phyloP scores from a whole-genome alignment of 768 basidiomycete genomes.

The Cytidiella melzeri region DNA sequence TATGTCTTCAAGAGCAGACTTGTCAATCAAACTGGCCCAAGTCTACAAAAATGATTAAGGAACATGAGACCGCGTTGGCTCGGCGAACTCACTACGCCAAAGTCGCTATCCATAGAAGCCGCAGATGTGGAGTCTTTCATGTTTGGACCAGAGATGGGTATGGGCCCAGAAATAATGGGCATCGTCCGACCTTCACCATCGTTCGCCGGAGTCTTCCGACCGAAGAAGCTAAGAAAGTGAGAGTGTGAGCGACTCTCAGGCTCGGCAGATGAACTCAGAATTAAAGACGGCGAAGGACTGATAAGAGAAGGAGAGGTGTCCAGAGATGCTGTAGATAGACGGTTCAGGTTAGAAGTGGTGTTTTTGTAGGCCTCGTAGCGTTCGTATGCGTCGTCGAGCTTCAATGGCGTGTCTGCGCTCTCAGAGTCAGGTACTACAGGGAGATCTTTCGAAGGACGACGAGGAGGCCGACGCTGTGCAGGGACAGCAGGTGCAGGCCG shows the following conservation, averaged over 20 bases:
- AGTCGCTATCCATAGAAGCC: slow-evolving; percentile 47
- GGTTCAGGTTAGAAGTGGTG: slow-evolving; percentile 38
- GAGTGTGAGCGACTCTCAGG: slow-evolving; percentile 34
- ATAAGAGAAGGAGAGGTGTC: slow-evolving; percentile 28
- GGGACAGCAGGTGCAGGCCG: slow-evolving; percentile 52
- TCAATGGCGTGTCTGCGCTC: slow-evolving; percentile 15
- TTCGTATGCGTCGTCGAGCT: slow-evolving; percentile 80
- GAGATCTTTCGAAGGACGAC: slow-evolving; percentile 40
- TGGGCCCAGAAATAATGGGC: slow-evolving; percentile 66
- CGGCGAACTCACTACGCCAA: slow-evolving; percentile 51
- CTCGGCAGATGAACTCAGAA: slow-evolving; percentile 13
- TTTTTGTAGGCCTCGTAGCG: slow-evolving; percentile 82
- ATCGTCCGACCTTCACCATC: slow-evolving; percentile 39
- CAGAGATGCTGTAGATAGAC: slow-evolving; percentile 61
- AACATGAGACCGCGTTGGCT: slow-evolving; percentile 2
- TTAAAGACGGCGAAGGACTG: slow-evolving; percentile 24
- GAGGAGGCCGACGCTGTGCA: slow-evolving; percentile 19
- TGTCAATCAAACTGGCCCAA: slow-evolving; percentile 91
- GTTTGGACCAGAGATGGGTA: slow-evolving; percentile 23
- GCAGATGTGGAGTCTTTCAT: slow-evolving; percentile 29
- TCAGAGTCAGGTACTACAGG: slow-evolving; percentile 41
- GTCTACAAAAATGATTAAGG: slow-evolving; percentile 40
- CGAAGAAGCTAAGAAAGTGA: slow-evolving; percentile 54
- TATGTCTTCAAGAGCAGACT: slow-evolving; percentile 74
- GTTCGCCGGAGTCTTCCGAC: slow-evolving; percentile 47